Evolutionary conservation across 768 basidiomycete genomes (phyloP), one percentile per base, ranked within the genome.

Genomic region (Strobilomyces dryophilus): DNA sequence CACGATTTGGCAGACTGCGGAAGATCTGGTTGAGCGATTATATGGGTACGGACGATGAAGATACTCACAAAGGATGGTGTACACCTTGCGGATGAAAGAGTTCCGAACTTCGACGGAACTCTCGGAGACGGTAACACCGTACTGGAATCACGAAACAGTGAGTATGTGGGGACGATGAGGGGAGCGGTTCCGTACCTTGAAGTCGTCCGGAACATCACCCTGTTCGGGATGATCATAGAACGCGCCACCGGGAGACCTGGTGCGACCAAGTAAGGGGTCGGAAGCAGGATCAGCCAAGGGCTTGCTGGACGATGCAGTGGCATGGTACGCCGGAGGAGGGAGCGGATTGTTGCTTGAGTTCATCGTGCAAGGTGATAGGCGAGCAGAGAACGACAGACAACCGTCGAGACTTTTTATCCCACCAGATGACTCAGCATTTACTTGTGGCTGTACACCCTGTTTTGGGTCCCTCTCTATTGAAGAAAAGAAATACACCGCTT

Each of bases 71-170:
- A 98, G 82, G 62, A 95, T 92, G 27, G 81, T 82, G 71, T 92
- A 95, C 34, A 93, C 89, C 76, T 97, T 97, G 66, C 92, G 81
- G 51, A 98, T 77, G 71, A 98, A 98, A 6, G 85, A 90, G 57
- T 82, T 79, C 48, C 92, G 78, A 64, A 98, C 87, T 63, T 92
- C 86, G 4, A 76, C 69, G 11, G 87, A 79, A 54, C 87, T 87
- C 54, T 92, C 90, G 1, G 83, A 80, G 14, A 92, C 91, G 2
- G 82, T 83, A 2, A 86, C 83, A 2, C 91, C 91, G 63, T 92
- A 92, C 89, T 91, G 53, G 29, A 17, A 49, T 57, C 47, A 42
- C 42, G 51, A 8, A 18, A 14, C 29, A 24, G 45, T 59, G 44
- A 64, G 53, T 31, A 29, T n/a, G 20, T 24, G 14, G 15, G 20